Evolutionary conservation across 2,329 filamentous ascomycete genomes (phyloP).

Genomic region (Colletotrichum agaves): DNA sequence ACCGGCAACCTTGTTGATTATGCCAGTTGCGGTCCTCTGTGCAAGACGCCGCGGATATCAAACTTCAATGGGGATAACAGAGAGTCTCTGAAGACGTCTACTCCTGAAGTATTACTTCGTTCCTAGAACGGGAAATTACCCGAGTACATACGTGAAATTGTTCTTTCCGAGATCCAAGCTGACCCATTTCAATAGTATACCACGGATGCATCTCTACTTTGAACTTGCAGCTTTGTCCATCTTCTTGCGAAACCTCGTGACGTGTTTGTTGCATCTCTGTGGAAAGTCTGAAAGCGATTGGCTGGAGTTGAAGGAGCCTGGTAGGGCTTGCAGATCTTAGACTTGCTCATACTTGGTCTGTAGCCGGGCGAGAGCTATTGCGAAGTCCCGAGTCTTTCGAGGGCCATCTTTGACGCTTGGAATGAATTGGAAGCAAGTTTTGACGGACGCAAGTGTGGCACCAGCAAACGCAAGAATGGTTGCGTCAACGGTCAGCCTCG

Average conservation of each 20-base stretch:
- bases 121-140: not conserved
- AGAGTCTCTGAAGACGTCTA: too few species aligned
- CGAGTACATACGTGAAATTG: not conserved
- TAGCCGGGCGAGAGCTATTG: not conserved
- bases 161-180: not conserved
- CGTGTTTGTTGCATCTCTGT: not conserved
- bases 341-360: not conserved
- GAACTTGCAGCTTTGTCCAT: not conserved
- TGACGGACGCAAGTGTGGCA: constrained; percentile 1
- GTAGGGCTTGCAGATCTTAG: not conserved
- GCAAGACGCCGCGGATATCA: too few species aligned
- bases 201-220: not conserved
- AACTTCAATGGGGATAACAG: too few species aligned
- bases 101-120: not conserved
- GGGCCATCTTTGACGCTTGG: not conserved
- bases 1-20: too few species aligned
- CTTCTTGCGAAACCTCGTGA: not conserved
- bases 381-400: not conserved
- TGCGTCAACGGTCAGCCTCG: not conserved
- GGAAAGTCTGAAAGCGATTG: not conserved
- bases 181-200: not conserved
- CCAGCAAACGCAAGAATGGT: not conserved
- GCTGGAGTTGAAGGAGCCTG: not conserved
- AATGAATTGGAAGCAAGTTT: not conserved
- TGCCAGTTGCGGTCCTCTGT: too few species aligned